phyloP scores from a whole-genome alignment of 352 stramenopile species.

The Ophiocytium majus region DNA sequence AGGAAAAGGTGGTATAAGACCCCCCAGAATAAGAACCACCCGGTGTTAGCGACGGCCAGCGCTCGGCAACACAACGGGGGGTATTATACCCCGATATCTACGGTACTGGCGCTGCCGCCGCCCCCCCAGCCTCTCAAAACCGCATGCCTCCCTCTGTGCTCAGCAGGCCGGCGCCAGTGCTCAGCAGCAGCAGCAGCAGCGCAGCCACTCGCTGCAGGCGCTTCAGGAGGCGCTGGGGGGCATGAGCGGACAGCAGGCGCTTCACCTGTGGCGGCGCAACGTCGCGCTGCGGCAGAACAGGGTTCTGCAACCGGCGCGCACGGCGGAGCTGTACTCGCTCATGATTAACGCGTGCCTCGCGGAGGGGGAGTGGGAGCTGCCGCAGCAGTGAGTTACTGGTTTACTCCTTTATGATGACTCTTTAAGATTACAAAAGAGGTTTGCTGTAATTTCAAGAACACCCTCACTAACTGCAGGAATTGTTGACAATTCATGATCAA shows the following conservation, averaged over 20 bases:
- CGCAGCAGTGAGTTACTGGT: neutral
- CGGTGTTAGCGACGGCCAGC: neutral
- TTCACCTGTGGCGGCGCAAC: neutral
- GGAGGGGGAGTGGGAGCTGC: neutral
- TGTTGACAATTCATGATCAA: no score
- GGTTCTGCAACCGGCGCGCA: neutral
- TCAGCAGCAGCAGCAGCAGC: no score
- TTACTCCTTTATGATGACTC: neutral
- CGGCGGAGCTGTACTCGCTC: neutral
- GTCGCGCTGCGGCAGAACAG: neutral
- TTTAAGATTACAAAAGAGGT: no score
- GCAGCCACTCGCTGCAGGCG: neutral
- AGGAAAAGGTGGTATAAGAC: no score
- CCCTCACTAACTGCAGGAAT: no score
- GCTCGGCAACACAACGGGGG: neutral
- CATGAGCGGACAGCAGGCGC: neutral
- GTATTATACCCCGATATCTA: neutral
- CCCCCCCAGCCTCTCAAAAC: neutral
- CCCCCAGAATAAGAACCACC: neutral
- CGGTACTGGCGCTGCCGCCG: no score
- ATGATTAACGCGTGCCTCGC: neutral
- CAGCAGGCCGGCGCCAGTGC: no score
- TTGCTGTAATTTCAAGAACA: no score
- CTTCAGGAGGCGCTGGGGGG: neutral
- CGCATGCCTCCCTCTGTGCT: neutral